Conservation (phyloP, 2,329 filamentous ascomycete species). For the Paracoccidioides lutzii region DNA sequence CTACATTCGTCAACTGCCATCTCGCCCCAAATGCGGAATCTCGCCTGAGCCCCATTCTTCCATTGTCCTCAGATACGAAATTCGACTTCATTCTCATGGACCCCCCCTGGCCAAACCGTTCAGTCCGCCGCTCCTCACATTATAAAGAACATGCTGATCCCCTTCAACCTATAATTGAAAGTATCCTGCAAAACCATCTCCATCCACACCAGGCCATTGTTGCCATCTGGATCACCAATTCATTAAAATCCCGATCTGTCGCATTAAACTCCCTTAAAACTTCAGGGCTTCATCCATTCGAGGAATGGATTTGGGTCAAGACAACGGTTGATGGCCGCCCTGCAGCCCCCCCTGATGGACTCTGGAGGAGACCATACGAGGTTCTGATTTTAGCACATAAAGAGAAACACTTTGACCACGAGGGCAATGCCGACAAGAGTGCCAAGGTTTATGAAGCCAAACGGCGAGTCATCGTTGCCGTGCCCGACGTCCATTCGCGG, state of each 20-base stretch:
- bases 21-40: slow-evolving; percentile 14
- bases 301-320: slow-evolving; percentile 56
- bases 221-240: slow-evolving; percentile 52
- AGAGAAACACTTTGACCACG: slow-evolving; percentile 12
- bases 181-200: slow-evolving; percentile 35
- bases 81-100: slow-evolving; percentile 51
- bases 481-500: slow-evolving; percentile 52
- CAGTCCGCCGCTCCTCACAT: slow-evolving; percentile 40
- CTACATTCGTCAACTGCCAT: slow-evolving; percentile 35
- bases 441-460: slow-evolving; percentile 17
- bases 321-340: slow-evolving; percentile 41
- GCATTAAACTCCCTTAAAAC: slow-evolving; percentile 32
- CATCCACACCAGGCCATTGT: slow-evolving; percentile 30
- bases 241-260: slow-evolving; percentile 35
- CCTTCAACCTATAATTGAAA: slow-evolving; percentile 25
- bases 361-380: slow-evolving; percentile 52
- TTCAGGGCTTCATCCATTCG: slow-evolving; percentile 38
- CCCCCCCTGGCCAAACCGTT: slow-evolving; percentile 52
- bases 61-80: slow-evolving; percentile 18
- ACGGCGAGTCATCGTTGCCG: slow-evolving; percentile 43
- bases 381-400: slow-evolving; percentile 37
- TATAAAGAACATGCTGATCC: slow-evolving; percentile 27
- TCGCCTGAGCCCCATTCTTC: slow-evolving; percentile 15
- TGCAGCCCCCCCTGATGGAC: slow-evolving; percentile 37
- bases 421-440: slow-evolving; percentile 11